Evolutionary conservation across 1,139 yeast species (phyloP), one percentile per base, ranked within the genome.

Genomic region (Geotrichum carabidarum): DNA sequence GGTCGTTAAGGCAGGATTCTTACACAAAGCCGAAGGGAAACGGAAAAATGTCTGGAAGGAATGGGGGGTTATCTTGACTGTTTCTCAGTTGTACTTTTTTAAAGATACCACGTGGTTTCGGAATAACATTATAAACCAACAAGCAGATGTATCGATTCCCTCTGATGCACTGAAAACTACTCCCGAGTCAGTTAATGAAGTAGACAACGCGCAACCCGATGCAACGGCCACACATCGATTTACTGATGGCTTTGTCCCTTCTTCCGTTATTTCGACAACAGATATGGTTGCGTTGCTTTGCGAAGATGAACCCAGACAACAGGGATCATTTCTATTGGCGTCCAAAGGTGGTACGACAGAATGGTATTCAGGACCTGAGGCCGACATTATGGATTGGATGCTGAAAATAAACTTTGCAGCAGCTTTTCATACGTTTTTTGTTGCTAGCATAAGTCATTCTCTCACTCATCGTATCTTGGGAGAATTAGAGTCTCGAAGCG

Each of bases 311-410:
- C 27, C 54, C 36, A 57, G 57, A 41, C 59, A 38, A 15, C 48
- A 59, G 44, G 46, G 60, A 47, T 59, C 68, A 27, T 68, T 71
- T 56, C 46, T 67, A 37, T 60, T 71, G 12, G 66, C 68, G 0
- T 66, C 68, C 11, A 62, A 71, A 8, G 71, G 70, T 4, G 71
- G 71, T 1, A 59, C 67, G 8, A 69, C 65, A 46, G 74, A 72
- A 45, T 71, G 71, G 68, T 68, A 71, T 56, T 68, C 70, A 8
- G 71, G 73, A 1, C 59, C 58, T 5, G 57, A 61, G 2, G 68
- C 64, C 31, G 85, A 80, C 47, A 69, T 77, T 67, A 64, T 68
- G 15, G 77, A 78, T 35, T 83, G 89, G 89, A 74, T 82, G 49
- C 71, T 72, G 43, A 69, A 78, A 12, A 79, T 83, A 60, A 83